Evolutionary conservation across 108 stramenopile genomes (phyloP), one percentile per base, ranked within the genome.

Genomic region (Craspedostauros australis): DNA sequence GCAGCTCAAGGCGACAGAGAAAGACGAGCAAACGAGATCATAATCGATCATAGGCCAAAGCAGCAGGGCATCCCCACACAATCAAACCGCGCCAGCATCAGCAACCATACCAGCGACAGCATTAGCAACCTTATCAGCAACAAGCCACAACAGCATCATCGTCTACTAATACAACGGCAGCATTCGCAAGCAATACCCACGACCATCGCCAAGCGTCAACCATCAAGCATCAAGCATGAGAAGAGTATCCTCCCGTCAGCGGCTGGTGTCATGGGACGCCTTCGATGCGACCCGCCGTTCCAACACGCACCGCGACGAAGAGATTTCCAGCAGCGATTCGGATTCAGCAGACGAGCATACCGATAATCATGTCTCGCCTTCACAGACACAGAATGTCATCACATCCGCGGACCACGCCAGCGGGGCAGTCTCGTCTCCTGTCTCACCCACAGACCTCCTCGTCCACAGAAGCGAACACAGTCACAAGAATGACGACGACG

Each of bases 251-350:
- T 63, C 61, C 29, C 64, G 75, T 15, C 75, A 60, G 58, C 68
- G 75, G 8, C 54, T 76, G 50, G 68, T 70, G 18, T 76, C 69
- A 16, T 65, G 75, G 69, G 75, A 76, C 66, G 68, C 47, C 34
- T 76, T 76, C 54, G 68, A 75, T 68, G 74, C 74, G 1, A 32
- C 68, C 16, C 53, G n/a, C n/a, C n/a, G n/a, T n/a, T n/a, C n/a
- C n/a, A n/a, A n/a, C n/a, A n/a, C n/a, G n/a, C n/a, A n/a, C n/a
- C n/a, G n/a, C n/a, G n/a, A n/a, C n/a, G n/a, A n/a, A n/a, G n/a
- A n/a, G n/a, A n/a, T 36, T 4, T 24, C 39, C n/a, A 26, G 24
- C 14, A 14, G 21, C 9, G 51, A 8, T 40, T 39, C 21, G 20
- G 0, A 39, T 7, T 19, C 39, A 28, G 12, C 28, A 14, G 34